A percentile compares a stretch with the other conserved stretches of the same genome.
Conservation (phyloP, 768 basidiomycete species). For the Cantharellus cinnabarinus region DNA sequence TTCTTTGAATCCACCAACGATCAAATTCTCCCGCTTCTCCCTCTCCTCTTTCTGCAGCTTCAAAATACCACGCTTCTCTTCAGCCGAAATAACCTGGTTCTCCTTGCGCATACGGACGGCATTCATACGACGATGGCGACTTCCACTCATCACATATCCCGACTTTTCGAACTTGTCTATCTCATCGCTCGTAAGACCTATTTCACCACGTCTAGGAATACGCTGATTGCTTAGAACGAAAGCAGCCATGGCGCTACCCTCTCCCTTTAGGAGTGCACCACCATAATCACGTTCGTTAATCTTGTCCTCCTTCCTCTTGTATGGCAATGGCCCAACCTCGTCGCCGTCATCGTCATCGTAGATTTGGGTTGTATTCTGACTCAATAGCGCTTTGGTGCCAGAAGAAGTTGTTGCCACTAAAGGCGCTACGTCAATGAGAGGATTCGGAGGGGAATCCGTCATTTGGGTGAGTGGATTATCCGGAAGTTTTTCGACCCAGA, state of each 20-base stretch:
- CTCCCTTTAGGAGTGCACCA: constrained; percentile 75
- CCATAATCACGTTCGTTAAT: constrained; percentile 76
- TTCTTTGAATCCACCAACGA: constrained; percentile 79
- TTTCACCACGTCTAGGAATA: constrained; percentile 97
- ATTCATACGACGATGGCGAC: constrained; percentile 89
- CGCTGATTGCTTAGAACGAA: constrained; percentile 74
- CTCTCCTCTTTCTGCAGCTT: constrained; percentile 91
- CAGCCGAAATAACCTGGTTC: constrained; percentile 97
- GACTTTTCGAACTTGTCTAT: constrained; percentile 75
- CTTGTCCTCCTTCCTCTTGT: constrained; percentile 26
- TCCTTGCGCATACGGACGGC: constrained; percentile 98
- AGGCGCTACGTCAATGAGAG: not conserved
- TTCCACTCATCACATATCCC: constrained; percentile 97
- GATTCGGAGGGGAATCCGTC: not conserved
- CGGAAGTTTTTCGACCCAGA: constrained; percentile 44
- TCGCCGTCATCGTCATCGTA: constrained; percentile 32
- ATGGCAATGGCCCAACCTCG: constrained; percentile 66
- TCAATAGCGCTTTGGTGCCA: constrained; percentile 8
- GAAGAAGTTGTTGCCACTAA: constrained; percentile 8
- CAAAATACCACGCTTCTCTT: constrained; percentile 91
- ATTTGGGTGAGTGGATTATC: constrained; percentile 13
- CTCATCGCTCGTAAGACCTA: constrained; percentile 72
- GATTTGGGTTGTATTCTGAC: constrained; percentile 7
- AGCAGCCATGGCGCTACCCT: constrained; percentile 95
- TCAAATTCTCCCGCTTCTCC: constrained; percentile 70